phyloP scores from a whole-genome alignment of 495 filamentous ascomycete species.

The Chaetomidium leptoderma region DNA sequence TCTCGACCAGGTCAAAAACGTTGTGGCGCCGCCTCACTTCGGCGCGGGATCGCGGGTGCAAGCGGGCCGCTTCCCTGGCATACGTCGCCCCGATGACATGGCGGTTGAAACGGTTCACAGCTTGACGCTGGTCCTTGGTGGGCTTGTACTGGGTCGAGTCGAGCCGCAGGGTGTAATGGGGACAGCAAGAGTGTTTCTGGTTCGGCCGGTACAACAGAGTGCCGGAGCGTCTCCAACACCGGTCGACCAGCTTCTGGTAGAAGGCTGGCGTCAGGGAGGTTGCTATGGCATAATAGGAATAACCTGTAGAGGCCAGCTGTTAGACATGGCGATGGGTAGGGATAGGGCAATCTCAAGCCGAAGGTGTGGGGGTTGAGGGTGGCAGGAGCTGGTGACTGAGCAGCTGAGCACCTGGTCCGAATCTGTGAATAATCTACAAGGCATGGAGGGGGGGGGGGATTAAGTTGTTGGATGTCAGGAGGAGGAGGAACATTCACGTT shows the following conservation, averaged over 20 bases:
- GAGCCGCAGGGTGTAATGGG: slow-evolving; percentile 90
- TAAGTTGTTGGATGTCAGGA: not conserved
- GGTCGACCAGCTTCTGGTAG: slow-evolving; percentile 79
- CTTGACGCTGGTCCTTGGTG: slow-evolving; percentile 76
- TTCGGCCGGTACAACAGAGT: slow-evolving; percentile 92
- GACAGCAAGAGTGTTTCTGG: slow-evolving; percentile 76
- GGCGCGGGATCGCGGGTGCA: slow-evolving; percentile 74
- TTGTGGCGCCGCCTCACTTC: slow-evolving; percentile 69
- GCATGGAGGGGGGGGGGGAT: slow-evolving; percentile 5
- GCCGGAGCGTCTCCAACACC: slow-evolving; percentile 83
- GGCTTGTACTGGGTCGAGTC: slow-evolving; percentile 67
- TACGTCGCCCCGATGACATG: slow-evolving; percentile 78
- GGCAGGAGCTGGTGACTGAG: not conserved
- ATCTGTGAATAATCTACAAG: not conserved
- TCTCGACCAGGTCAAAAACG: slow-evolving; percentile 66
- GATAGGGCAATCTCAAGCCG: too few relatives aligned
- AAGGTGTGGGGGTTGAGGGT: not conserved
- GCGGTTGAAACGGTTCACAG: slow-evolving; percentile 85
- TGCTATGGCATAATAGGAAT: slow-evolving; percentile 74
- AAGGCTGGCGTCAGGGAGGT: slow-evolving; percentile 61
- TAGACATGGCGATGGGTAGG: slow-evolving; percentile 18
- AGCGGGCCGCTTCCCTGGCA: slow-evolving; percentile 62
- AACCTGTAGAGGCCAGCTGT: slow-evolving; percentile 51
- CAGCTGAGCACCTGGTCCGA: slow-evolving; percentile 1
- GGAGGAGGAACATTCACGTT: slow-evolving; percentile 33